Conservation (phyloP, 495 filamentous ascomycete genomes). For the Trichoderma gamsii region DNA sequence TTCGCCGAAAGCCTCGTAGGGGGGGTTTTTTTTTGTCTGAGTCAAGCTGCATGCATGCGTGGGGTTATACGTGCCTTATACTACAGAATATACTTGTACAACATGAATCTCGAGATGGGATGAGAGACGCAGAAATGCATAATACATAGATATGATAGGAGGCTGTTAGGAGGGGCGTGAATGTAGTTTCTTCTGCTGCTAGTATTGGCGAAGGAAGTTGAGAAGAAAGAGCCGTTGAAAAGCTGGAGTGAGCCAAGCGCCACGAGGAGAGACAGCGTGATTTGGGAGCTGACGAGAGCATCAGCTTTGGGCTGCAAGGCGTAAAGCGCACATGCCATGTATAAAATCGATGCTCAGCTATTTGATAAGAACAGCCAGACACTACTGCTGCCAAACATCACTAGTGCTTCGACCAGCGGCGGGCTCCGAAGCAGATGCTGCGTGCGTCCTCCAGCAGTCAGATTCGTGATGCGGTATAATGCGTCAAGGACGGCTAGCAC, state of each 20-base stretch:
- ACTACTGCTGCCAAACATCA: too few relatives aligned
- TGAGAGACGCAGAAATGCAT: background rate
- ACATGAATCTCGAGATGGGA: background rate
- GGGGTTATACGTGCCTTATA: background rate
- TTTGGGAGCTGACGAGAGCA: conserved; percentile 1
- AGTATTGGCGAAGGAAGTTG: background rate
- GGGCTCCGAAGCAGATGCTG: too few relatives aligned
- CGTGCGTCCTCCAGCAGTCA: too few relatives aligned
- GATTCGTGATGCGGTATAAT: too few relatives aligned
- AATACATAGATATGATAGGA: background rate
- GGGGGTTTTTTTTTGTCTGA: background rate
- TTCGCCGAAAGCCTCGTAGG: conserved; percentile 1
- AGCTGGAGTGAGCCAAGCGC: conserved; percentile 8
- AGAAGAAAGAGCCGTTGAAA: background rate
- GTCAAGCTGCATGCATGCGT: background rate
- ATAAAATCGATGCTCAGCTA: background rate
- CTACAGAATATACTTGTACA: background rate
- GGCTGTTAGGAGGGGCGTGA: background rate
- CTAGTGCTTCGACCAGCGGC: too few relatives aligned
- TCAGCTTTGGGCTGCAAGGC: background rate
- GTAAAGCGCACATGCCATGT: background rate
- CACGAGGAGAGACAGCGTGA: background rate
- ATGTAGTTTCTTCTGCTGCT: background rate
- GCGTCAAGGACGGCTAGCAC: too few relatives aligned
- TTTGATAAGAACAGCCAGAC: too few relatives aligned